phyloP scores from a whole-genome alignment of 768 basidiomycete genomes.

The Calocybe cyanea region DNA sequence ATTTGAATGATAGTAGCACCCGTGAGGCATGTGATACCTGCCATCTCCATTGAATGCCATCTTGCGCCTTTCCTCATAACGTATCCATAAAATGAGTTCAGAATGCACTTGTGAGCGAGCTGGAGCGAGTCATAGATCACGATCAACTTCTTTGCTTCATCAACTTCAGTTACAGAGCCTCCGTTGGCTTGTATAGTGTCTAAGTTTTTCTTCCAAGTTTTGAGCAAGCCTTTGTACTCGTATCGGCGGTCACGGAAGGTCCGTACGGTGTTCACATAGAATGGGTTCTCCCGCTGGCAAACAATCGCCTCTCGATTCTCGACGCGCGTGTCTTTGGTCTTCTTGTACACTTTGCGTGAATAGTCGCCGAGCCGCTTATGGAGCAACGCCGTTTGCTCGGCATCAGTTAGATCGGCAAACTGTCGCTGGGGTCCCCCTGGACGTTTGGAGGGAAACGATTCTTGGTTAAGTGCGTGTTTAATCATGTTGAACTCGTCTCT shows the following conservation, averaged over 20 bases:
- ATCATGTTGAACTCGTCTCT: constrained; percentile 99
- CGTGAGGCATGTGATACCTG: constrained; percentile 96
- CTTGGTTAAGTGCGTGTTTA: constrained; percentile 92
- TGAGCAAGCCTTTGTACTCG: constrained; percentile 97
- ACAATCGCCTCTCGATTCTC: constrained; percentile 93
- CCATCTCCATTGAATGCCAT: constrained; percentile 99
- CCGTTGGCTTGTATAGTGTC: constrained; percentile 69
- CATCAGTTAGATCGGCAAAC: constrained; percentile 76
- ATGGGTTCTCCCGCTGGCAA: constrained; percentile 96
- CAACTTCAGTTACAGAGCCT: constrained; percentile 77
- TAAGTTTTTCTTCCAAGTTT: constrained; percentile 99
- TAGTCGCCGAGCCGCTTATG: constrained; percentile 99
- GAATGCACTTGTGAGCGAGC: constrained; percentile 98
- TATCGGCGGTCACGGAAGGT: constrained; percentile 96
- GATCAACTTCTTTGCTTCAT: constrained; percentile 99
- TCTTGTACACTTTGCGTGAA: constrained; percentile 97
- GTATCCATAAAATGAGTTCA: constrained; percentile 99
- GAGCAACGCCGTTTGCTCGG: constrained; percentile 87
- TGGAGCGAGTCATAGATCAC: constrained; percentile 98
- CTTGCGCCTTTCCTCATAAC: constrained; percentile 99
- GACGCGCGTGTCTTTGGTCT: constrained; percentile 95
- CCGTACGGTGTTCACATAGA: constrained; percentile 98
- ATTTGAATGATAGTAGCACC: constrained; percentile 98
- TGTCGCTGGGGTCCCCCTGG: constrained; percentile 71
- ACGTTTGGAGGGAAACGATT: constrained; percentile 80